Evolutionary conservation across 768 basidiomycete species (phyloP), one percentile per base, ranked within the genome.

Genomic region (Crassisporium funariophilum): DNA sequence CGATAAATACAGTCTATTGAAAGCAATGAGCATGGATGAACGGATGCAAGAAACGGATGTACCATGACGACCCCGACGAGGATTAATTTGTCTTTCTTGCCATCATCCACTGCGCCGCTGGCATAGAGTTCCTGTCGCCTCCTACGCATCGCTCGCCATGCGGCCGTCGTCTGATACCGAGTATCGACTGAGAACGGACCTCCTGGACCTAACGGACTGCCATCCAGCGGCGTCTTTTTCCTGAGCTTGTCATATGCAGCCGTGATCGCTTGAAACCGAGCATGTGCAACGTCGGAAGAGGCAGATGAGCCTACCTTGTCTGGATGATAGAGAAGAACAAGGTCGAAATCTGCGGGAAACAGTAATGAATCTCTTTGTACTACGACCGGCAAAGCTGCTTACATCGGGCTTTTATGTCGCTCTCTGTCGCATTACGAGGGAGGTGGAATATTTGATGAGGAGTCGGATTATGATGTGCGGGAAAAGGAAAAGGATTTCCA

Each of bases 321-420:
- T 2, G 88, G 88, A 61, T 91, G 88, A 63, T 90, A 88, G 47
- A 88, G 74, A 31, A 83, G 75, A 23, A 90, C 88, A 35, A 91
- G 86, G 52, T 89, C 88, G 58, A 82, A 88, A 64, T 90, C 88
- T 91, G 53, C 6, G 44, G n/a, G 43, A 38, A 39, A 35, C 13
- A 38, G 24, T 13, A 25, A 29, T 12, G 21, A 21, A 29, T 37
- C 31, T 12, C 25, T 23, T 17, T 45, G 16, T 23, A 21, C 23
- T 29, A 0, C 15, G 9, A 46, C 33, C 33, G 21, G 20, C 21
- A 34, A 45, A 11, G 41, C 16, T 42, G 15, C 73, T 51, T 55
- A 82, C 82, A 84, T 56, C 82, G 70, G 20, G 73, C 65, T 63
- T 84, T 84, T 52, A 84, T 74, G 41, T 83, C 78, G 4, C 58